phyloP scores from a whole-genome alignment of 192 early-diverging fungal genomes.

The Backusella mclennaniae region DNA sequence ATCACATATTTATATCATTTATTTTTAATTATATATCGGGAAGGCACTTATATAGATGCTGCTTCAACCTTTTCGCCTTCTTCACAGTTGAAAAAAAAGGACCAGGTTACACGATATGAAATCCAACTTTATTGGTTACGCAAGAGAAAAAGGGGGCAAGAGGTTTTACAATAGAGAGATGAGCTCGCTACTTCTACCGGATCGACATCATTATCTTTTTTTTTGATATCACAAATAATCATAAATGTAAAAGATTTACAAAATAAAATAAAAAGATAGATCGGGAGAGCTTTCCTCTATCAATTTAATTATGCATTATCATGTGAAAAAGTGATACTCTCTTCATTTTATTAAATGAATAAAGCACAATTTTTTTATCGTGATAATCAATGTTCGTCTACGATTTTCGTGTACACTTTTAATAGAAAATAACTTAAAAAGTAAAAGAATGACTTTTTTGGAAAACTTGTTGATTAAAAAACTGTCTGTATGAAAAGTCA shows the following conservation, averaged over 20 bases:
- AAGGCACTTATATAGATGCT: neutral
- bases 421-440: neutral
- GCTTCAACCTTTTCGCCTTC: neutral
- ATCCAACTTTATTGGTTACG: neutral
- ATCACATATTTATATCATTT: neutral
- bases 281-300: neutral
- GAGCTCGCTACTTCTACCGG: neutral
- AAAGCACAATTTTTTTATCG: neutral
- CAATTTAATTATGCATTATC: neutral
- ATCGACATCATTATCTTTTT: neutral
- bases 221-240: neutral
- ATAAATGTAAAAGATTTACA: neutral
- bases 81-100: neutral
- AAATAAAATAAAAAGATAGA: neutral
- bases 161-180: neutral
- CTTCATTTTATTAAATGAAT: neutral
- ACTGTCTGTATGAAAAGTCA: neutral
- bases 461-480: neutral
- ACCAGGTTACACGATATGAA: neutral
- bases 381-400: neutral
- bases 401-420: neutral
- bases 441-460: conserved; percentile 9
- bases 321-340: neutral
- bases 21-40: neutral
- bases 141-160: neutral